A percentile compares a stretch with the other conserved stretches of the same genome.
phyloP scores from a whole-genome alignment of 495 filamentous ascomycete genomes.

The Tuber calosporum region DNA sequence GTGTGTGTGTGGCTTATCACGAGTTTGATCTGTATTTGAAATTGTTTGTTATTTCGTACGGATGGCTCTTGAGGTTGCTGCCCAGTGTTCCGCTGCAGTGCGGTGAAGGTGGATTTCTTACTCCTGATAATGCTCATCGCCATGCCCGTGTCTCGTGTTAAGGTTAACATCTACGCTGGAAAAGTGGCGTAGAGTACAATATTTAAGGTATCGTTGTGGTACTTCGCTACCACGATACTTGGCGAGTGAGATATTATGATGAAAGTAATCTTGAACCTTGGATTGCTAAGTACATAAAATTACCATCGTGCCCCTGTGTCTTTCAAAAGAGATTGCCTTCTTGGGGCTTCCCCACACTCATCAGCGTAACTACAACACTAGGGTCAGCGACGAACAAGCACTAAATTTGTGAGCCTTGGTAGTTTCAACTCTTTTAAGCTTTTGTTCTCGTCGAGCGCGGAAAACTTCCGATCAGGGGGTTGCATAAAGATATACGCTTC shows the following conservation, averaged over 20 bases:
- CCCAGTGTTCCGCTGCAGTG: too few relatives aligned
- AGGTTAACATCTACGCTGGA: neutral
- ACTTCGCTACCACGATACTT: neutral
- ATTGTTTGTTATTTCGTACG: too few relatives aligned
- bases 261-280: neutral
- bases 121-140: neutral
- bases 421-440: neutral
- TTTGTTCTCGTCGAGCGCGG: neutral
- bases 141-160: neutral
- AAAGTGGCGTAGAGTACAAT: neutral
- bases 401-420: neutral
- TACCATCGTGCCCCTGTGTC: neutral
- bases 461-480: neutral
- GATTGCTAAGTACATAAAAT: neutral
- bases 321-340: neutral
- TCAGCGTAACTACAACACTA: neutral
- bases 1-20: too few relatives aligned
- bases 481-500: neutral
- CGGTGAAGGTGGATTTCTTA: too few relatives aligned
- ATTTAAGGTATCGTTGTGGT: neutral
- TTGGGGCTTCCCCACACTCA: neutral
- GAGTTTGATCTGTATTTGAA: too few relatives aligned
- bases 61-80: too few relatives aligned
- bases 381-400: neutral
- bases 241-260: neutral